phyloP scores from a whole-genome alignment of 1,284 basidiomycete species.

The Rhodotorula sp. region DNA sequence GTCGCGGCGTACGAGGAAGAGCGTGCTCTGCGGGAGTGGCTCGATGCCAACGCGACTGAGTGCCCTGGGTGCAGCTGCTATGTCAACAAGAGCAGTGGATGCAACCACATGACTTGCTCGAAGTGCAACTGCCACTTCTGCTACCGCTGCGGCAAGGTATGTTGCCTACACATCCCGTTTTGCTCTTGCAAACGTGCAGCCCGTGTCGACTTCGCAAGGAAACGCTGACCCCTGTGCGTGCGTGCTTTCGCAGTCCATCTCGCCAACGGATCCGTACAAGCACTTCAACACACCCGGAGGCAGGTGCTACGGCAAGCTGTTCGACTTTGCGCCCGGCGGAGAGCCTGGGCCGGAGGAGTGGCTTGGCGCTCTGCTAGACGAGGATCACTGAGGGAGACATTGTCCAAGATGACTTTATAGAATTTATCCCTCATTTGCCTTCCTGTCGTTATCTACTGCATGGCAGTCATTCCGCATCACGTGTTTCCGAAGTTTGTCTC shows the following conservation, averaged over 20 bases:
- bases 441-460: no score
- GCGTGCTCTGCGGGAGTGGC: constrained; percentile 65
- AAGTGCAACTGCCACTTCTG: constrained; percentile 73
- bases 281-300: constrained; percentile 58
- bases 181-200: neutral
- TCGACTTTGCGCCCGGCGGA: constrained; percentile 35
- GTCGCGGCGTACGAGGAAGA: constrained; percentile 66
- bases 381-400: neutral
- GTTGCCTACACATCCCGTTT: neutral
- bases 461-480: no score
- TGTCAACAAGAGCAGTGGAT: constrained; percentile 73
- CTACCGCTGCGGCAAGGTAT: constrained; percentile 58
- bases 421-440: no score
- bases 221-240: neutral
- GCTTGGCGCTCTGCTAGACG: constrained; percentile 12
- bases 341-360: constrained; percentile 29
- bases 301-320: constrained; percentile 41
- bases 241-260: constrained; percentile 4
- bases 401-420: no score
- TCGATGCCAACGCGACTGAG: constrained; percentile 61
- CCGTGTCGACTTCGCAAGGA: no score
- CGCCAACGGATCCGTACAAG: constrained; percentile 60
- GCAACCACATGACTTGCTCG: constrained; percentile 74
- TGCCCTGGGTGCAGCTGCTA: constrained; percentile 64
- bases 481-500: no score